A percentile compares a stretch with the other conserved stretches of the same genome.
phyloP scores from a whole-genome alignment of 371 early-diverging fungal species.

The Mortierella sp. region DNA sequence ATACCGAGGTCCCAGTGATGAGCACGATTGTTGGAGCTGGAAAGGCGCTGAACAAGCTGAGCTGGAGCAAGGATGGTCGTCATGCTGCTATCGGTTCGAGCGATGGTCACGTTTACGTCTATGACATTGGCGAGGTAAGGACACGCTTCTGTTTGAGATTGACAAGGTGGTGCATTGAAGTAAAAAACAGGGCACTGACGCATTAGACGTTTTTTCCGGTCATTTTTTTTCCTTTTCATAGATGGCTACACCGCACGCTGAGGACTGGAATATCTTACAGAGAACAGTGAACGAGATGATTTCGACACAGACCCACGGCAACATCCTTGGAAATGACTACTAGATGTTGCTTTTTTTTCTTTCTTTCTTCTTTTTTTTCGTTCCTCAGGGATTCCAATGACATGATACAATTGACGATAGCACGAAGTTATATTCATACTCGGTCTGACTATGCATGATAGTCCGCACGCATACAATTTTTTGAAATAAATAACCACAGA shows the following conservation, averaged over 20 bases:
- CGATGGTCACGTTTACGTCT: constrained; percentile 90
- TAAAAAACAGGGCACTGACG: not conserved
- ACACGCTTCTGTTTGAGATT: not conserved
- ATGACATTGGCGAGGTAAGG: constrained; percentile 91
- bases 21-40: constrained; percentile 76
- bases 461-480: not conserved
- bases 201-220: not conserved
- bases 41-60: constrained; percentile 92
- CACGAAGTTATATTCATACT: not conserved
- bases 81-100: constrained; percentile 87
- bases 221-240: constrained; percentile 25
- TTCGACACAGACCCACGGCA: constrained; percentile 61
- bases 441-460: not conserved
- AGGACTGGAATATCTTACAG: constrained; percentile 80
- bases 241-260: constrained; percentile 71
- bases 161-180: not conserved
- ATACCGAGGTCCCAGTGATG: constrained; percentile 85
- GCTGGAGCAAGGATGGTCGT: constrained; percentile 92
- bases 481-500: not conserved
- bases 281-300: constrained; percentile 77
- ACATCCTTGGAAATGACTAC: constrained; percentile 28
- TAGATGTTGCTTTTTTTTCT: not conserved
- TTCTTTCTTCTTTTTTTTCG: not conserved
- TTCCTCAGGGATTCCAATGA: not conserved
- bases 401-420: not conserved